These are phyloP conservation scores for Lanmaoa pseudosensibilis DNA, from an alignment of 768 basidiomycete genomes.

Conservation along the genomic window DNA sequence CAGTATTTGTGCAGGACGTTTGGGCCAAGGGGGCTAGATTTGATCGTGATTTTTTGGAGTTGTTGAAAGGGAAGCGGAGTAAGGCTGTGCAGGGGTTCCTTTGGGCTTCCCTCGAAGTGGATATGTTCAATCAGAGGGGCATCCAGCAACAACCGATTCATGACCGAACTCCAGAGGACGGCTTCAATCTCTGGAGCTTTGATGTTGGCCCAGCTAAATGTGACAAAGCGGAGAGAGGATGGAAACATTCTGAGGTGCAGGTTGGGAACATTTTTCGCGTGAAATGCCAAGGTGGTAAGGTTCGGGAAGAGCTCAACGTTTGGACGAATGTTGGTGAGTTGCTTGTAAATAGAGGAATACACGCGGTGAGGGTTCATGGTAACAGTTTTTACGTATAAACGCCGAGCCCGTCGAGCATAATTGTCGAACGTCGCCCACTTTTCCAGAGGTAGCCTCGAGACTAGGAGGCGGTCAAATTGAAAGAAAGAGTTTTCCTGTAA, in stretches of 20 bases:
- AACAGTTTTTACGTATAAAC: slow-evolving; percentile 27
- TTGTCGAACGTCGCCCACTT: slow-evolving; percentile 24
- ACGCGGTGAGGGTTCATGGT: slow-evolving; percentile 27
- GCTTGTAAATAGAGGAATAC: slow-evolving; percentile 28
- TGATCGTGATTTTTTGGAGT: slow-evolving; percentile 22
- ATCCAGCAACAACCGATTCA: slow-evolving; percentile 20
- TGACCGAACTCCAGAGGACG: slow-evolving; percentile 21
- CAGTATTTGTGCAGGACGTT: slow-evolving; percentile 28
- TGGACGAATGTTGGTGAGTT: slow-evolving; percentile 22
- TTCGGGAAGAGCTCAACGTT: slow-evolving; percentile 27
- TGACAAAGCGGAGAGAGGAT: slow-evolving; percentile 21
- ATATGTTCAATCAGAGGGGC: slow-evolving; percentile 23
- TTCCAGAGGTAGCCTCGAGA: slow-evolving; percentile 9
- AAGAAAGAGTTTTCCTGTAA: slow-evolving; percentile 21
- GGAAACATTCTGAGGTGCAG: slow-evolving; percentile 22
- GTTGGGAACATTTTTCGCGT: slow-evolving; percentile 14
- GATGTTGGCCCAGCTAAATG: slow-evolving; percentile 23
- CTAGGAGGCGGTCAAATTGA: slow-evolving; percentile 6
- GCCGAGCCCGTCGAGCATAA: slow-evolving; percentile 22
- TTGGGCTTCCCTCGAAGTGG: slow-evolving; percentile 28
- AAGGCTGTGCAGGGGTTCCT: slow-evolving; percentile 14
- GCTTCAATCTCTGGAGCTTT: slow-evolving; percentile 13
- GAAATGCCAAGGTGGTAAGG: slow-evolving; percentile 15
- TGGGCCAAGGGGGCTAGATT: slow-evolving; percentile 22
- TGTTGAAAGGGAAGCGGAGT: slow-evolving; percentile 19